Evolutionary conservation across 2,329 filamentous ascomycete species (phyloP), one percentile per base, ranked within the genome.

Genomic region (Neoarthrinium moseri): DNA sequence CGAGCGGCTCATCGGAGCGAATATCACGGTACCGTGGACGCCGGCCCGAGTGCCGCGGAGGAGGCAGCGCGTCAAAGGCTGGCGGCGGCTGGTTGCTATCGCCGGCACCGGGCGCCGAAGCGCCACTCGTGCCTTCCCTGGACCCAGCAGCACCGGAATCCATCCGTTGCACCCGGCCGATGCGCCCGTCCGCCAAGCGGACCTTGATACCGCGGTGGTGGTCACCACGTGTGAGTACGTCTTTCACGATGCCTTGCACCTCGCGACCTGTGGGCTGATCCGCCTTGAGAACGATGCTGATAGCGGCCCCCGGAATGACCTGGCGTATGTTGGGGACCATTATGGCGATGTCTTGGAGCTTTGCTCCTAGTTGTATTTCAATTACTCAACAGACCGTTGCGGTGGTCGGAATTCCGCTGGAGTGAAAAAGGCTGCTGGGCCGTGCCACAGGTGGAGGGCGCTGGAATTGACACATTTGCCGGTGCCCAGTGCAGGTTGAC

Each of bases 121-220:
- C 13, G 27, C 17, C 22, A 10, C 12, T 22, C 37, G 44, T 4
- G 35, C n/a, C 13, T 51, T 35, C 60, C 4, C 21, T 5, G 8
- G 22, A 6, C n/a, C 13, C 17, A 1, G 15, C 17, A 11, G 33
- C 11, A 1, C 23, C 18, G 44, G 13, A 48, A 3, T 66, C 70
- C 64, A 89, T 74, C 35, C 74, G 71, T 64, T 91, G 88, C 22
- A 92, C 88, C 13, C 88, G 71, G 2, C 88, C 88, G 3, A 92
- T 80, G 21, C 85, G 75, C 1, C 87, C 87, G 61, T 88, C 86
- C 2, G 71, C 68, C 5, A 92, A 71, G 3, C 87, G 80, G 20
- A 91, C 87, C 64, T 91, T 92, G 69, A 91, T 88, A 27, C 88
- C 88, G 8, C 86, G 77, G 3, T 86, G 86, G 57, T 92, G 88